Base-by-base conservation (phyloP, 2,329 filamentous ascomycete genomes). In the Diaporthe eres region DNA sequence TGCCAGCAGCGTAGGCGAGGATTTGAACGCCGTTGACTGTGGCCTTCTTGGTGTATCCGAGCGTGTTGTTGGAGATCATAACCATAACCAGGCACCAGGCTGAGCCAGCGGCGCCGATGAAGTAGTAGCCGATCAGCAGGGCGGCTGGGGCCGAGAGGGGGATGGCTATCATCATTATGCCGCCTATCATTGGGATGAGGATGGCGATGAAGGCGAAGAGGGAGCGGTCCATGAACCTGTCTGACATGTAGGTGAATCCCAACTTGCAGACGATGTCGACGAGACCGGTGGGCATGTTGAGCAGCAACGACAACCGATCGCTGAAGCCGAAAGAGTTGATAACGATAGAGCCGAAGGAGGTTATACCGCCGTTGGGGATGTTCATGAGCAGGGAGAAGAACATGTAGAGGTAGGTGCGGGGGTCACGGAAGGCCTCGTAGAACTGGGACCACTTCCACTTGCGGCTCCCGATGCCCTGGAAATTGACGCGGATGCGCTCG, bases 351-450 rank as follows among this genome's bases (percentile, higher is more conserved):
- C 75, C 73, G 44, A 78, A 79, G 31, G 76, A 71, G 7, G 75
- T 78, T 63, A 77, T 78, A 55, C 79, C 78, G 60, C 79, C 79
- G 57, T 80, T 80, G 42, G 79, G 79, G 17, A 79, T 77, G 68
- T 78, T 78, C 57, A 76, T 77, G 17, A 76, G 71, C 65, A 86
- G 81, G 0, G 88, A 86, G 82, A 88, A 85, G 67, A 89, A 75
- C 75, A 89, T 88, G 4, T 90, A 79, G 47, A 90, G 85, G 86
- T 88, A 90, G 1, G 88, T 89, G 79, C 90, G 89, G 0, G 88
- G 88, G 75, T 90, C 89, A 10, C 78, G 76, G 0, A 86, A 77
- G 0, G 87, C 86, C 79, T 90, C 86, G 75, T 82, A 82, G 5
- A 86, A 83, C 79, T 88, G 87, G 58, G 86, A 81, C 80, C 80